Percentiles rank a stretch among this genome's conserved stretches.
Conservation (phyloP, 1,284 basidiomycete genomes). For the Vanrija sp. region DNA sequence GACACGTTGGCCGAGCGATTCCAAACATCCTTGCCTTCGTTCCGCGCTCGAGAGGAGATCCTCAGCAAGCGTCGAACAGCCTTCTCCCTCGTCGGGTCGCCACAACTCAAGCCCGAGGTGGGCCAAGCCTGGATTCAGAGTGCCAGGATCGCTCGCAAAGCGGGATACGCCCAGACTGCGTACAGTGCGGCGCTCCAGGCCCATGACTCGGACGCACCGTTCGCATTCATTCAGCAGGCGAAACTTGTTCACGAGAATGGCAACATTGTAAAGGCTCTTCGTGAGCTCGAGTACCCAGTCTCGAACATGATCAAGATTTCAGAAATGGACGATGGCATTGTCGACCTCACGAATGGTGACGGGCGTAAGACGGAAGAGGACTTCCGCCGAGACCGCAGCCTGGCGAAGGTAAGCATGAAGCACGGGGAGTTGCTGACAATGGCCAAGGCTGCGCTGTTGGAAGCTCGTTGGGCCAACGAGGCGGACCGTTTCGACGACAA, state of each 20-base stretch:
- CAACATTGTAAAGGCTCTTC: constrained; percentile 79
- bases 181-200: constrained; percentile 95
- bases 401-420: constrained; percentile 62
- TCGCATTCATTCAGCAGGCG: constrained; percentile 86
- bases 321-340: constrained; percentile 23
- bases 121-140: constrained; percentile 86
- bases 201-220: constrained; percentile 67
- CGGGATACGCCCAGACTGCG: constrained; percentile 92
- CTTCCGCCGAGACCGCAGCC: constrained; percentile 29
- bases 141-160: constrained; percentile 91
- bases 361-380: constrained; percentile 53
- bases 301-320: constrained; percentile 1
- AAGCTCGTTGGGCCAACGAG: constrained; percentile 89
- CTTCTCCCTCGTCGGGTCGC: constrained; percentile 54
- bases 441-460: constrained; percentile 74
- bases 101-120: constrained; percentile 56
- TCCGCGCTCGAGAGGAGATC: constrained; percentile 85
- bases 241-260: constrained; percentile 79
- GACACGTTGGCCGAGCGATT: constrained; percentile 35
- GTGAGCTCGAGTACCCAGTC: constrained; percentile 58
- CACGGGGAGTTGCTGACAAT: constrained; percentile 3
- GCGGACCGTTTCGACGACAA: constrained; percentile 73
- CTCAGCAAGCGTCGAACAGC: constrained; percentile 86
- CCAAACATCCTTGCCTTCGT: constrained; percentile 70
- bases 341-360: constrained; percentile 54